Evolutionary conservation across 805 yeast genomes (phyloP), one percentile per base, ranked within the genome.

Genomic region (Myxozyma neglecta): DNA sequence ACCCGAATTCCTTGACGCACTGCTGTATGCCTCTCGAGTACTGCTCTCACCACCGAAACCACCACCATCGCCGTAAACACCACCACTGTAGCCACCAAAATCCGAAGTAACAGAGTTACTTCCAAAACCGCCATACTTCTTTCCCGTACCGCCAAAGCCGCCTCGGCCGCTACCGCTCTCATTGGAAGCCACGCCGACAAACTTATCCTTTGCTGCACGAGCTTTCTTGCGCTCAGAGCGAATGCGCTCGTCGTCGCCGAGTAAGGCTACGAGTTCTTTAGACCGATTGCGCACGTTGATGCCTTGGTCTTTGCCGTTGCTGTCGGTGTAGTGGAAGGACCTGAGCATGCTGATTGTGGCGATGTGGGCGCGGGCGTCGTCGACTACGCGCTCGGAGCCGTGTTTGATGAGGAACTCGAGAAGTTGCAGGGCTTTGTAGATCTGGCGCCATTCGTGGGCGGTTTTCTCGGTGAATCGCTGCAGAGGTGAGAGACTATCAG

Each of bases 371-470:
- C 97, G 82, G 6, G 96, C 90, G 68, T 93, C 97, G 76, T 94
- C 99, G 62, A 94, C 94, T 68, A 94, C 90, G 63, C 97, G 81
- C 76, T 94, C 99, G 35, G 94, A 84, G 0, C 99, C 99, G 72
- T 93, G 89, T 74, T 90, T 90, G 66, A 94, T 82, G 69, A 94
- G 80, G 73, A 90, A 94, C 71, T 94, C 99, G 74, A 93, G 82
- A 74, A 94, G 81, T 73, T 92, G 97, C 70, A 94, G 80, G 3
- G 97, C 86, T 77, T 94, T 94, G 79, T 94, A 94, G 67, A 94
- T 93, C 75, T 94, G 99, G 73, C 99, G 85, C 99, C 99, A 94
- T 76, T 94, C 98, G 73, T 85, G 87, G 53, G 97, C 96, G 6
- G 94, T 83, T 77, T 94, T 94, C 74, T 94, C 99, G 6, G 98